Base-by-base conservation (phyloP, 2,329 filamentous ascomycete genomes). In the Fusarium torulosum region DNA sequence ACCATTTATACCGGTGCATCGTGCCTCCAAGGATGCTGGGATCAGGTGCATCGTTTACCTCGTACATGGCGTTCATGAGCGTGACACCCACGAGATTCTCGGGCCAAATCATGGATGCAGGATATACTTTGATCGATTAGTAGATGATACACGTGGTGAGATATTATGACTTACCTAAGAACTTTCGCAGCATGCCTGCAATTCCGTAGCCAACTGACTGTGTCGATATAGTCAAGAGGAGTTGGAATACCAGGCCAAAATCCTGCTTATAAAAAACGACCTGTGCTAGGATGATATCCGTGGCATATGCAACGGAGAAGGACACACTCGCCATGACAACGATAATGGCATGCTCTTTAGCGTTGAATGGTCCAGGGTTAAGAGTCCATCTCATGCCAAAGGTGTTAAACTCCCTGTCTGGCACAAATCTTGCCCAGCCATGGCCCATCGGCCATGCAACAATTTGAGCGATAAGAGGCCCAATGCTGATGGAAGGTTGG, bases 31-130 rank as follows among this genome's bases (percentile, higher is more conserved):
- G 71, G 19, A 88, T 76, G 3, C 76, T 84, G 38, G 77, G 86
- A 74, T 86, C 85, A 3, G 78, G 79, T 15, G 78, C 72, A 17
- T 85, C 80, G 35, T 84, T 83, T 25, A 78, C 78, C 66, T 93
- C 90, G 73, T 94, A 91, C 81, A 94, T 89, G 62, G 90, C 89
- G 69, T 90, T 89, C 81, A 93, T 90, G 35, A 93, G 78, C 1
- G 89, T 86, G 9, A 90, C 86, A 7, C 86, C 85, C 52, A 90
- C 89, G 23, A 93, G 80, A 49, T 87, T 90, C 3, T 82, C 83
- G 0, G 91, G 91, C 90, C 90, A 93, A 59, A 93, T 91, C 88
- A 93, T 91, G 11, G 90, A 86, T 1, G 89, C 88, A 5, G 87
- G 87, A 68, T 88, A 88, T 13, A 88, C 84, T 86, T 54, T 7